A percentile compares a stretch with the other conserved stretches of the same genome.
Evolutionary conservation across 2,329 filamentous ascomycete genomes (phyloP).

Genomic region (Pestalotiopsis sp.): DNA sequence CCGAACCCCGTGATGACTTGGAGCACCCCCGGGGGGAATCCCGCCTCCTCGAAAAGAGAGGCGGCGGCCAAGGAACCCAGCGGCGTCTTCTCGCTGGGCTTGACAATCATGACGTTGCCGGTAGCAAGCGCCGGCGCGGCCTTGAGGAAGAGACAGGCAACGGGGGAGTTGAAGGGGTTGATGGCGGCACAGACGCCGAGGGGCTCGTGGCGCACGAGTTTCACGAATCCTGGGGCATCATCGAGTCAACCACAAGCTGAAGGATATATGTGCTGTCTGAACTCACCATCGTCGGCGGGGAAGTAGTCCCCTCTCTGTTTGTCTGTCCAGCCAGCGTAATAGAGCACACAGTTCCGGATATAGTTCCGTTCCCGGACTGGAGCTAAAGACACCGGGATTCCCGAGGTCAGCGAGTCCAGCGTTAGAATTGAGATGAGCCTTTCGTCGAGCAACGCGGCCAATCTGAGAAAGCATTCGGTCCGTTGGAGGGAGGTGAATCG

Average conservation of each 20-base stretch:
- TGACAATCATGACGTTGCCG: conserved; percentile 41
- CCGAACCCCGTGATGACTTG: conserved; percentile 45
- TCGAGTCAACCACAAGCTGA: not conserved
- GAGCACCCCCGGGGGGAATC: conserved; percentile 41
- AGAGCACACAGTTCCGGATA: not conserved
- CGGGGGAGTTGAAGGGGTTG: conserved; percentile 42
- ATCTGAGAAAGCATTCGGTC: not conserved
- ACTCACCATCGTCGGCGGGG: conserved; percentile 41
- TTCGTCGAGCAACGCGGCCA: not conserved
- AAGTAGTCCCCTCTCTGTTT: conserved; percentile 35
- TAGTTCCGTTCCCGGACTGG: not conserved
- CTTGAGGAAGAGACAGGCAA: conserved; percentile 41
- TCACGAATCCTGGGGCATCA: not conserved
- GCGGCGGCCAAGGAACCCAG: conserved; percentile 32
- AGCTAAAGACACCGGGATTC: not conserved
- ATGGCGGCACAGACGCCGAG: conserved; percentile 24
- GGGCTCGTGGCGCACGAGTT: conserved; percentile 2
- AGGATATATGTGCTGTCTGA: not conserved
- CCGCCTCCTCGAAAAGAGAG: conserved; percentile 35
- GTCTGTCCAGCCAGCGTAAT: conserved; percentile 32
- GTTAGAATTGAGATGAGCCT: not conserved
- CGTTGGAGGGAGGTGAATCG: not conserved
- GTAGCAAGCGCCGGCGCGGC: conserved; percentile 37
- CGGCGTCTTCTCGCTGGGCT: conserved; percentile 41
- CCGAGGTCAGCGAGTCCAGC: conserved; percentile 1